Evolutionary conservation across 192 early-diverging fungal species (phyloP).

Genomic region (Entomortierella chlamydospora): DNA sequence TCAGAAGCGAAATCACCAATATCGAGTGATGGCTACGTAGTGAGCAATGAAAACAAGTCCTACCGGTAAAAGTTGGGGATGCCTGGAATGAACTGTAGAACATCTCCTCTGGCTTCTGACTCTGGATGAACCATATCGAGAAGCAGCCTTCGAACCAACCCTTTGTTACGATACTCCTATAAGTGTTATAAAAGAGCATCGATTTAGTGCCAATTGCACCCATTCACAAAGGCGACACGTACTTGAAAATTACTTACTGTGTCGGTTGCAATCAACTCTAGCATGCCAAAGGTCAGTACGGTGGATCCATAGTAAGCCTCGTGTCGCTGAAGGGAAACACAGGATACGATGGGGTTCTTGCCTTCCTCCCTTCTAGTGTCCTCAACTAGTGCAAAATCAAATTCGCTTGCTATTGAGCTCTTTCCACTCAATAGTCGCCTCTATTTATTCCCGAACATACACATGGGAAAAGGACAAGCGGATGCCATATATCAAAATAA

Average conservation of each 20-base stretch:
- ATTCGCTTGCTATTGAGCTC: constrained; percentile 19
- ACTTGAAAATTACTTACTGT: constrained; percentile 17
- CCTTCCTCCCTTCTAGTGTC: constrained; percentile 9
- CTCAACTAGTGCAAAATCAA: constrained; percentile 44
- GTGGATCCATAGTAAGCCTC: constrained; percentile 32
- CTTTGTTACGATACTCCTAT: constrained; percentile 37
- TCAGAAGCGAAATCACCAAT: background rate
- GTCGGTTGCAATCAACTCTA: constrained; percentile 36
- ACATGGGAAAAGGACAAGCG: no score
- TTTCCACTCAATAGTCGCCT: constrained; percentile 28
- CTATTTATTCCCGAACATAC: background rate
- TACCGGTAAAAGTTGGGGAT: constrained; percentile 45
- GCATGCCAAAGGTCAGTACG: constrained; percentile 18
- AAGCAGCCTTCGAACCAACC: constrained; percentile 19
- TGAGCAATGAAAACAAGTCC: background rate
- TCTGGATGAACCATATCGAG: constrained; percentile 45
- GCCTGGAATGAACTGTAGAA: constrained; percentile 41
- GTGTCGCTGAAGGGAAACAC: constrained; percentile 16
- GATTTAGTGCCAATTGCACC: no score
- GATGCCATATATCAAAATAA: background rate
- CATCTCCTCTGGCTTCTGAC: constrained; percentile 35
- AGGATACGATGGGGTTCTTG: constrained; percentile 37
- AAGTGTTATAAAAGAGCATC: no score
- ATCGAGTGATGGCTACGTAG: no score
- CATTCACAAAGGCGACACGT: background rate